phyloP scores from a whole-genome alignment of 805 yeast species.

The Clavispora santaluciae region DNA sequence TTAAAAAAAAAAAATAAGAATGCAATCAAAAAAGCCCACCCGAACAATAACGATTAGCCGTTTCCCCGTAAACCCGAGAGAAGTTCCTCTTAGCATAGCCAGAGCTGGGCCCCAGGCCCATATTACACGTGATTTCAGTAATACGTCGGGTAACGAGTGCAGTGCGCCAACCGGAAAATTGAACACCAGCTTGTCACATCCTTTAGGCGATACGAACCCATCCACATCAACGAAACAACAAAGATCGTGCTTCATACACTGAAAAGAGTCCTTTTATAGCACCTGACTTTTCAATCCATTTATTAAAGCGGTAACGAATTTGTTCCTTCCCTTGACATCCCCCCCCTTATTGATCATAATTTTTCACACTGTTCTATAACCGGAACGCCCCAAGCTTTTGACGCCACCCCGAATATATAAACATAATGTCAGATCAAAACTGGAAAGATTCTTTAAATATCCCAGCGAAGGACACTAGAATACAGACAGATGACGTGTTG shows the following conservation, averaged over 20 bases:
- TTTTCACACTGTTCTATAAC: not conserved
- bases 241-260: not conserved
- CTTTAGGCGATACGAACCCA: not conserved
- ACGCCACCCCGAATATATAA: not conserved
- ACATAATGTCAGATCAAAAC: constrained; percentile 14
- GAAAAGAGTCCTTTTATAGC: not conserved
- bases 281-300: not conserved
- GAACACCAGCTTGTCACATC: not conserved
- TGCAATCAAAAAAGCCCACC: too few species aligned
- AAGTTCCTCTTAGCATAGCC: too few species aligned
- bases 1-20: too few species aligned
- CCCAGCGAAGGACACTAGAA: constrained; percentile 86
- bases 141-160: not conserved
- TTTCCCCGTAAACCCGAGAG: too few species aligned
- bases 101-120: too few species aligned
- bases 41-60: too few species aligned
- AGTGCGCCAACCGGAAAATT: not conserved
- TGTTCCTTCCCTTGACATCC: not conserved
- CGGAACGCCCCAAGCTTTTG: not conserved
- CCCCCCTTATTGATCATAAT: not conserved
- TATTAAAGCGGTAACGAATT: not conserved
- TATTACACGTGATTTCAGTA: not conserved
- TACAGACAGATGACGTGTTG: constrained; percentile 94
- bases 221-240: not conserved
- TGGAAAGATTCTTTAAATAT: constrained; percentile 76